These are phyloP conservation scores for Grifola frondosa DNA, from an alignment of 1,284 basidiomycete genomes.

Conservation along the genomic window DNA sequence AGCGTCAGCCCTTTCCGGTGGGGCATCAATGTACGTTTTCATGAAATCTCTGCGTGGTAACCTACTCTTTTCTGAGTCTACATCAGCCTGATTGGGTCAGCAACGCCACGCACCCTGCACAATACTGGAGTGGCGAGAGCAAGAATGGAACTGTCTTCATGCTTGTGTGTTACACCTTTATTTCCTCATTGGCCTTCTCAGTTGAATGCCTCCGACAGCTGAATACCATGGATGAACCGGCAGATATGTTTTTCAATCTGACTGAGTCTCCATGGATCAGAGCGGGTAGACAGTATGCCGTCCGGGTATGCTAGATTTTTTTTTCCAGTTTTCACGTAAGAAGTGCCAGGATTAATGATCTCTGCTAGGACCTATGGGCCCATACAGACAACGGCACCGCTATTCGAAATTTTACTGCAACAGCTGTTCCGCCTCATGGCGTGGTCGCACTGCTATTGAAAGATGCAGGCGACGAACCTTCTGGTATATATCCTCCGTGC, in stretches of 20 bases:
- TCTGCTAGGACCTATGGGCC: constrained; percentile 59
- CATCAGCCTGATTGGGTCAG: constrained; percentile 47
- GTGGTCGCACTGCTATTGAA: constrained; percentile 65
- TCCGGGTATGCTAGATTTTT: constrained; percentile 45
- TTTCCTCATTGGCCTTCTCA: neutral
- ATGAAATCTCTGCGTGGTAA: neutral
- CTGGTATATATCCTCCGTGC: constrained; percentile 36
- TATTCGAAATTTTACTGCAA: constrained; percentile 59
- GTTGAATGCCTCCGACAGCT: constrained; percentile 23
- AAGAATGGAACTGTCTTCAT: constrained; percentile 48
- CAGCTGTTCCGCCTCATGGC: constrained; percentile 61
- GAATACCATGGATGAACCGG: constrained; percentile 48
- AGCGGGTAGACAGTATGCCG: constrained; percentile 60
- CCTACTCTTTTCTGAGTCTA: neutral
- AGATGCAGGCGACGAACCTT: constrained; percentile 67
- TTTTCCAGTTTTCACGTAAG: neutral
- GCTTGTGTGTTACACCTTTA: constrained; percentile 31
- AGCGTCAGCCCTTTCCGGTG: constrained; percentile 65
- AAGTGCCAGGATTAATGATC: neutral
- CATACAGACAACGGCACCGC: constrained; percentile 70
- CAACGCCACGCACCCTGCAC: constrained; percentile 46
- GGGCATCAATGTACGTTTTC: constrained; percentile 51
- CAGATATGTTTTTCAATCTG: constrained; percentile 60
- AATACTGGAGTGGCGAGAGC: constrained; percentile 53
- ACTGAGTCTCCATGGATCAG: constrained; percentile 71